phyloP scores from a whole-genome alignment of 768 basidiomycete species.

The Albatrellus ellisii region DNA sequence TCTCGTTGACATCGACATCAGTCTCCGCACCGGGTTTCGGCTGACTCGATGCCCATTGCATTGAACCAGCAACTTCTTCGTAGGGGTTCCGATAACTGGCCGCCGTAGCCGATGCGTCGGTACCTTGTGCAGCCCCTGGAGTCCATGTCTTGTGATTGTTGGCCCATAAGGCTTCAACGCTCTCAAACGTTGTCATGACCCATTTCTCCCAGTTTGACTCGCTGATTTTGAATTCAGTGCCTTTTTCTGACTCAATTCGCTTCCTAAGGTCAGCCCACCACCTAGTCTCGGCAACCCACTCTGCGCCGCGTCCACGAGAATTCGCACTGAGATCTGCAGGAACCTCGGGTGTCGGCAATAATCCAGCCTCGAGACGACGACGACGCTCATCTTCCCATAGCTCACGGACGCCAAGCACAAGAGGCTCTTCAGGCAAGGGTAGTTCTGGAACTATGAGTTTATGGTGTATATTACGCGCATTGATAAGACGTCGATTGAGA shows the following conservation, averaged over 20 bases:
- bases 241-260: constrained; percentile 40
- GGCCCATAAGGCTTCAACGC: constrained; percentile 80
- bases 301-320: constrained; percentile 39
- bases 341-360: constrained; percentile 59
- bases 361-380: constrained; percentile 51
- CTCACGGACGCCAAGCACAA: constrained; percentile 82
- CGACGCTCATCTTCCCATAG: constrained; percentile 94
- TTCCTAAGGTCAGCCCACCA: constrained; percentile 64
- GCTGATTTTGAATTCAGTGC: constrained; percentile 16
- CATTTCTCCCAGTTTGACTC: constrained; percentile 48
- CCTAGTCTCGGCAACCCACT: constrained; percentile 60
- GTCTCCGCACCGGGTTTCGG: constrained; percentile 1
- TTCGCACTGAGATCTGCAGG: constrained; percentile 59
- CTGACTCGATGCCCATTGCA: background rate
- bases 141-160: constrained; percentile 43
- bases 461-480: constrained; percentile 56
- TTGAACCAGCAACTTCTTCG: constrained; percentile 4
- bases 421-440: constrained; percentile 44
- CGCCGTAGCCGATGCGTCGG: background rate
- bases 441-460: constrained; percentile 46
- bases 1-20: constrained; percentile 41
- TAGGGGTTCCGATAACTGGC: constrained; percentile 5
- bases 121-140: constrained; percentile 20
- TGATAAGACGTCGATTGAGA: constrained; percentile 62
- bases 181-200: constrained; percentile 85